Conservation (phyloP, 164 flowering plant species). For the Macadamia tetraphylla region DNA sequence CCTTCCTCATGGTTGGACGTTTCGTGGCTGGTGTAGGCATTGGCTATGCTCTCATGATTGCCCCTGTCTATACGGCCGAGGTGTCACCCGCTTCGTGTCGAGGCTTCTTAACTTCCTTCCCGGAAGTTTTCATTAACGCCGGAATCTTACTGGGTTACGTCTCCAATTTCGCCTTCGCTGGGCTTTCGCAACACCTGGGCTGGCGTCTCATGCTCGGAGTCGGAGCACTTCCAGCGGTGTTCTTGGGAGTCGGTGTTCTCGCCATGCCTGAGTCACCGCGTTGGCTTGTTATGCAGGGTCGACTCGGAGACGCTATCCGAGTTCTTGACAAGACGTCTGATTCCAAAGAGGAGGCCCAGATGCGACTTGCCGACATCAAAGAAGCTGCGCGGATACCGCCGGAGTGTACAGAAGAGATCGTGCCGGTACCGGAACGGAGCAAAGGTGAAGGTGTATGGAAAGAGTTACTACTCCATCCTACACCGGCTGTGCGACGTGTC, state of each 20-base stretch:
- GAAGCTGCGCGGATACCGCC: slow-evolving; percentile 29
- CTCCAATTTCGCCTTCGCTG: slow-evolving; percentile 21
- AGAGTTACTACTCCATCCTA: slow-evolving; percentile 30
- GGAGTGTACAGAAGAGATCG: slow-evolving; percentile 22
- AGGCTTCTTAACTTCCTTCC: slow-evolving; percentile 22
- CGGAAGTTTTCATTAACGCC: slow-evolving; percentile 25
- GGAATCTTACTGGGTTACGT: slow-evolving; percentile 27
- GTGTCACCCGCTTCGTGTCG: slow-evolving; percentile 16
- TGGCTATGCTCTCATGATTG: slow-evolving; percentile 19
- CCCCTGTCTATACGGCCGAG: slow-evolving; percentile 22
- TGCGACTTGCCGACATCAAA: slow-evolving; percentile 27
- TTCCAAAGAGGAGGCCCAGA: slow-evolving; percentile 19
- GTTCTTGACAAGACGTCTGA: slow-evolving; percentile 28
- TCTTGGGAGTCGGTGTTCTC: slow-evolving; percentile 16
- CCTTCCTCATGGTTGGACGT: slow-evolving; percentile 19
- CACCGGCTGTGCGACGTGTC: slow-evolving; percentile 24
- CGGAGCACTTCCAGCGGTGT: slow-evolving; percentile 16
- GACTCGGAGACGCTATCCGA: slow-evolving; percentile 28
- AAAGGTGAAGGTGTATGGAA: slow-evolving; percentile 32
- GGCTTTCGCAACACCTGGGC: slow-evolving; percentile 11
- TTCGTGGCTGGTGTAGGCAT: slow-evolving; percentile 20
- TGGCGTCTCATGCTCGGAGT: slow-evolving; percentile 33
- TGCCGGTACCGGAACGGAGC: slow-evolving; percentile 14
- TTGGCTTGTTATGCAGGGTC: slow-evolving; percentile 41
- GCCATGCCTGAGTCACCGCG: slow-evolving; percentile 45